Evolutionary conservation across 108 stramenopile species (phyloP).

Genomic region (Cyclotella choctawhatcheeana): DNA sequence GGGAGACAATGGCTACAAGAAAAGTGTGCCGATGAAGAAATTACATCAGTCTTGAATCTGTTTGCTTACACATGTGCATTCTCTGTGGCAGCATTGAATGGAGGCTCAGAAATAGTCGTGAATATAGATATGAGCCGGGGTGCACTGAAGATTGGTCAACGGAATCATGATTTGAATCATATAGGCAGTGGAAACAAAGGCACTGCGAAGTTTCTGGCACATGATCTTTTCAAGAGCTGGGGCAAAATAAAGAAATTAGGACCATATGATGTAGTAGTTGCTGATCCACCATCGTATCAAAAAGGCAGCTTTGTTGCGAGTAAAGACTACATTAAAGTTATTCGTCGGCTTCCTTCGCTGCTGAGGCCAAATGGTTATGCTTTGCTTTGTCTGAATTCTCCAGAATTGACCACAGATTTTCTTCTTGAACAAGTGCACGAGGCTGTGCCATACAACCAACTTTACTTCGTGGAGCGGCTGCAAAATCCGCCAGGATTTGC

Average conservation of each 20-base stretch:
- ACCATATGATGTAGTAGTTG: constrained; percentile 33
- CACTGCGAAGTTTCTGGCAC: constrained; percentile 37
- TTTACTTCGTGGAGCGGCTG: constrained; percentile 37
- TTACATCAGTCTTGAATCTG: constrained; percentile 34
- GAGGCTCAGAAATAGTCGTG: constrained; percentile 44
- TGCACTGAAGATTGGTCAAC: constrained; percentile 42
- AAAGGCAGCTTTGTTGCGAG: constrained; percentile 49
- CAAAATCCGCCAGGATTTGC: constrained; percentile 31
- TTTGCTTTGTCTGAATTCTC: constrained; percentile 55
- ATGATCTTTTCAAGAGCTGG: constrained; percentile 53
- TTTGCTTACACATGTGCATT: constrained; percentile 56
- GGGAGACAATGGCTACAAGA: constrained; percentile 43
- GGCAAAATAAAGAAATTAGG: constrained; percentile 26
- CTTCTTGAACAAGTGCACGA: constrained; percentile 27
- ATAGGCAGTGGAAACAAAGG: constrained; percentile 5
- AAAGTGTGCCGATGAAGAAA: constrained; percentile 13
- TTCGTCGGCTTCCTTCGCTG: constrained; percentile 38
- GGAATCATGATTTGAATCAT: constrained; percentile 52
- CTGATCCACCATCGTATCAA: constrained; percentile 51
- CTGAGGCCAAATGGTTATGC: constrained; percentile 30
- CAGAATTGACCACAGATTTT: constrained; percentile 34
- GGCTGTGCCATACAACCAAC: constrained; percentile 21
- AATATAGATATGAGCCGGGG: constrained; percentile 51
- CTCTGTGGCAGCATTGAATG: constrained; percentile 49
- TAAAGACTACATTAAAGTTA: constrained; percentile 51